These are phyloP conservation scores for Beauveria sp. DNA, from an alignment of 2,329 filamentous ascomycete species.

Conservation along the genomic window DNA sequence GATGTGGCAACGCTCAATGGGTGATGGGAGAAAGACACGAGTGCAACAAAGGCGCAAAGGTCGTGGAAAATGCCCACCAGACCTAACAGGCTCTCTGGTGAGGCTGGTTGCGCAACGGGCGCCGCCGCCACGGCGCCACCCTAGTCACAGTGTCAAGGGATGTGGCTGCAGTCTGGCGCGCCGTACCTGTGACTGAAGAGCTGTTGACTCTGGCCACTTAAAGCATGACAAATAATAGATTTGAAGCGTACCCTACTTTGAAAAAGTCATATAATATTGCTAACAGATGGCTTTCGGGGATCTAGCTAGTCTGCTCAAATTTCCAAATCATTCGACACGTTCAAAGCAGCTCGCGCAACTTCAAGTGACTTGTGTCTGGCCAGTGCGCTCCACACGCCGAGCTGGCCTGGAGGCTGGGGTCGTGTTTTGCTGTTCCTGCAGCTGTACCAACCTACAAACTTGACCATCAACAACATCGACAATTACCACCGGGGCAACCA, in stretches of 20 bases:
- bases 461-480: constrained; percentile 9
- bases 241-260: no score
- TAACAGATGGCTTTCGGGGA: no score
- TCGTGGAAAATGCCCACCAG: constrained; percentile 4
- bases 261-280: no score
- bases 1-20: constrained; percentile 4
- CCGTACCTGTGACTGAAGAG: neutral
- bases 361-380: neutral
- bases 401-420: neutral
- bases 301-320: neutral
- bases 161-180: constrained; percentile 8
- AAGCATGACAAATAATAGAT: no score
- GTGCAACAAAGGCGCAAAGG: neutral
- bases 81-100: neutral
- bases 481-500: neutral
- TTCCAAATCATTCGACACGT: neutral
- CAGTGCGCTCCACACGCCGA: constrained; percentile 1
- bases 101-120: neutral
- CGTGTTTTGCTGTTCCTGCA: constrained; percentile 5
- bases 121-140: neutral
- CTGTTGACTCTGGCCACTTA: neutral
- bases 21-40: neutral
- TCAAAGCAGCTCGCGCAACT: neutral
- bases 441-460: neutral
- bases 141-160: neutral